Percentiles rank a stretch among this genome's conserved stretches.
Evolutionary conservation across 2,329 filamentous ascomycete species (phyloP).

Genomic region (Lachnellula arida): DNA sequence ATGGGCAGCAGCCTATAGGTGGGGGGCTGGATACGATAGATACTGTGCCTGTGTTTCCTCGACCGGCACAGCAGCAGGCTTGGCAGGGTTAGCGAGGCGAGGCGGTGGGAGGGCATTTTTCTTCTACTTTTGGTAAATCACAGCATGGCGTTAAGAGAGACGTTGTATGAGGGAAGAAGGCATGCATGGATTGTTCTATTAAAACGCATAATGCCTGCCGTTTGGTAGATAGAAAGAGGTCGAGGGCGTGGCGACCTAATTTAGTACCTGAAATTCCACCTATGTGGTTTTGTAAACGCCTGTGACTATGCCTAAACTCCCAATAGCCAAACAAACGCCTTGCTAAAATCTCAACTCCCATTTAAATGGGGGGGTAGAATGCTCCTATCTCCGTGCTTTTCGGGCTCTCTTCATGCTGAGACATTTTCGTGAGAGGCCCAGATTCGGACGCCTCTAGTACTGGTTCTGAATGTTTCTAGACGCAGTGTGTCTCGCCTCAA

Average conservation of each 20-base stretch:
- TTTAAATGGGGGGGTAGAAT: too few species aligned
- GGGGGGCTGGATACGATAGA: conserved; percentile 74
- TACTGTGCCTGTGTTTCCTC: conserved; percentile 80
- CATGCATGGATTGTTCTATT: conserved; percentile 11
- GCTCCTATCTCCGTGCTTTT: too few species aligned
- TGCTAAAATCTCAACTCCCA: too few species aligned
- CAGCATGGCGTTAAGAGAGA: conserved; percentile 31
- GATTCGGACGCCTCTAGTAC: too few species aligned
- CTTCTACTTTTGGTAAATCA: conserved; percentile 12
- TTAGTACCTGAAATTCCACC: too few species aligned
- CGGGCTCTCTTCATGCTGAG: too few species aligned
- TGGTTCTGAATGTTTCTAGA: too few species aligned
- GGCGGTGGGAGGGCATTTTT: conserved; percentile 3
- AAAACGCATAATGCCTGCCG: conserved; percentile 22
- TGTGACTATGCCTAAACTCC: too few species aligned
- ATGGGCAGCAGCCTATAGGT: conserved; percentile 71
- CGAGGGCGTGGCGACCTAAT: neutral
- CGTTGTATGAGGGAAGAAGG: conserved; percentile 9
- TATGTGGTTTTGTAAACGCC: too few species aligned
- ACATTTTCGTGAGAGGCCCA: too few species aligned
- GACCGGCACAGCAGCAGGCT: conserved; percentile 61
- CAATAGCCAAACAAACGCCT: too few species aligned
- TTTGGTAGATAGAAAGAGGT: conserved; percentile 16
- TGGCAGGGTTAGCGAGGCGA: conserved; percentile 44
- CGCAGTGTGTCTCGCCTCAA: conserved; percentile 15